A percentile compares a stretch with the other conserved stretches of the same genome.
These are phyloP conservation scores for Lotmaria passim DNA, from an alignment of 208 protist genomes.

Conservation along the genomic window DNA sequence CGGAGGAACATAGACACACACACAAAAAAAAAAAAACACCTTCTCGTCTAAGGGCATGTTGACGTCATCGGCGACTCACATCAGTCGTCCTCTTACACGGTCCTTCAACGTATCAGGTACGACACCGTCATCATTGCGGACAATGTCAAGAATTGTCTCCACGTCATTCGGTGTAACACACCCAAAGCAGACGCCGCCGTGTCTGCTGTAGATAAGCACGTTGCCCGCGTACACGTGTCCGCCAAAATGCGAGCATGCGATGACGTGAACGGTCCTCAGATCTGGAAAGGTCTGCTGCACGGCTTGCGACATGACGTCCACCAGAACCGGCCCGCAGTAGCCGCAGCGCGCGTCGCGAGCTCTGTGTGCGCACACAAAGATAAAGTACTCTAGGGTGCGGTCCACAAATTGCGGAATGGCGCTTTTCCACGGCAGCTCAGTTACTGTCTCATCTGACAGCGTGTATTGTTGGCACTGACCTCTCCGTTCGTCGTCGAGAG, in stretches of 20 bases:
- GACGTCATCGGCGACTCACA: not conserved
- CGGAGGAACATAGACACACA: too few relatives aligned
- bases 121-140: slow-evolving; percentile 9
- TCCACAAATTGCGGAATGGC: not conserved
- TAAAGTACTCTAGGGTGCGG: slow-evolving; percentile 15
- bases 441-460: not conserved
- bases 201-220: slow-evolving; percentile 36
- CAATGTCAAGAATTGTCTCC: slow-evolving; percentile 7
- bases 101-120: slow-evolving; percentile 4
- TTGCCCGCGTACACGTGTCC: slow-evolving; percentile 44
- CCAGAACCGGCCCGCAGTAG: slow-evolving; percentile 40
- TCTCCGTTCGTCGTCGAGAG: not conserved
- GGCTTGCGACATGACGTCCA: slow-evolving; percentile 22
- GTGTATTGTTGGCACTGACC: slow-evolving; percentile 2
- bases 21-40: not conserved
- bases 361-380: slow-evolving; percentile 33
- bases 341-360: slow-evolving; percentile 31
- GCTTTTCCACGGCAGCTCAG: slow-evolving; percentile 2
- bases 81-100: slow-evolving; percentile 18
- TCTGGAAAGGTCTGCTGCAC: not conserved
- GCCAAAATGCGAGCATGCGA: slow-evolving; percentile 33
- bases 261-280: slow-evolving; percentile 10
- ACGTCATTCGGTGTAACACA: slow-evolving; percentile 24
- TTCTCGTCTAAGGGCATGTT: not conserved
- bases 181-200: slow-evolving; percentile 28